Evolutionary conservation across 2,329 filamentous ascomycete genomes (phyloP).

Genomic region (Epichloe gansuensis): DNA sequence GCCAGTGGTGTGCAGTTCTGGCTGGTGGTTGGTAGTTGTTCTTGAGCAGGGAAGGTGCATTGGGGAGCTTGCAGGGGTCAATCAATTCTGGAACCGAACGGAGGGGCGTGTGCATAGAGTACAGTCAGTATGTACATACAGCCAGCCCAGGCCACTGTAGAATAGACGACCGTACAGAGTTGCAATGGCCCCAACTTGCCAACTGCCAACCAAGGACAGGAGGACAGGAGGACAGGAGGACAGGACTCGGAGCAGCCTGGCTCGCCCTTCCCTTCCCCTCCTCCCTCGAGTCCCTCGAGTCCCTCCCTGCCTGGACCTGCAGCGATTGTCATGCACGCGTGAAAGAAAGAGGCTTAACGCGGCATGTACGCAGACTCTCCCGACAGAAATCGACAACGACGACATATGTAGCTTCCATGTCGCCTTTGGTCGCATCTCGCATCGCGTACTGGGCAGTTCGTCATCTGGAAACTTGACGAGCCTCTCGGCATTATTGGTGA

Average conservation of each 20-base stretch:
- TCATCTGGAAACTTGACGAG: neutral
- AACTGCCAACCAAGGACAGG: no score
- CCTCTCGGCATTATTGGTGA: neutral
- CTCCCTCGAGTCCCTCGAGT: no score
- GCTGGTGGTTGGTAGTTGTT: no score
- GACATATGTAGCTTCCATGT: neutral
- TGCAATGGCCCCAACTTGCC: no score
- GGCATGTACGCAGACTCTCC: neutral
- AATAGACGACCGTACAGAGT: no score
- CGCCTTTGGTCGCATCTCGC: neutral
- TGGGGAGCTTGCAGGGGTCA: neutral
- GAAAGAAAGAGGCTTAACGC: neutral
- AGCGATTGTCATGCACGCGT: no score
- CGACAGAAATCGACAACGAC: neutral
- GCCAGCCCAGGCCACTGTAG: no score
- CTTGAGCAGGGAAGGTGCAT: neutral
- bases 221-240: no score
- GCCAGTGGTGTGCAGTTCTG: neutral
- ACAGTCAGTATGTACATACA: neutral
- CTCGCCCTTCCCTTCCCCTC: no score
- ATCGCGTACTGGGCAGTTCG: neutral
- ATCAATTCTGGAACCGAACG: neutral
- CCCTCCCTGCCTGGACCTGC: no score
- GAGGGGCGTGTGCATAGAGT: neutral
- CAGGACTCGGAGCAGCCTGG: no score